phyloP scores from a whole-genome alignment of 345 rosid species.

The Clarkia xantiana region DNA sequence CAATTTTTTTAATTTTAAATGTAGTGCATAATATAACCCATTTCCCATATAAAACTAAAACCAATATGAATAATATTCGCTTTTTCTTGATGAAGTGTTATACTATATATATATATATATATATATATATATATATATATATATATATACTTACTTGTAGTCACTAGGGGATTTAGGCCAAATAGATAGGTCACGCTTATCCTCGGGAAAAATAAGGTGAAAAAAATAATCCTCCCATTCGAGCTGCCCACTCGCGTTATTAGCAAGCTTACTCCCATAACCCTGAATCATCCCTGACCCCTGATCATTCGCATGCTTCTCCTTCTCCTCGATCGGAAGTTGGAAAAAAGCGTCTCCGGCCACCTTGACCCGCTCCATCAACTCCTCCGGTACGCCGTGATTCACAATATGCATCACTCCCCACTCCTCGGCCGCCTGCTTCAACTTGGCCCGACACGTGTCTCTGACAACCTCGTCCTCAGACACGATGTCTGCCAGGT shows the following conservation, averaged over 20 bases:
- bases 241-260: conserved; percentile 70
- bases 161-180: conserved; percentile 76
- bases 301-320: conserved; percentile 77
- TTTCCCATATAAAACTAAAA: no score
- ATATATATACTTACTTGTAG: conserved; percentile 39
- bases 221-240: conserved; percentile 98
- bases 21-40: no score
- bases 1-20: no score
- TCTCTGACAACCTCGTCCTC: conserved; percentile 30
- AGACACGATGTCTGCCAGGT: conserved; percentile 43
- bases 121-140: no score
- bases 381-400: conserved; percentile 56
- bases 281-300: conserved; percentile 75
- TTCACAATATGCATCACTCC: conserved; percentile 93
- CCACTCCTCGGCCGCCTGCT: conserved; percentile 59
- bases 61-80: no score
- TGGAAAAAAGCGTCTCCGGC: conserved; percentile 50
- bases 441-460: conserved; percentile 38
- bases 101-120: no score
- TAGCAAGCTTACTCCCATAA: conserved; percentile 90
- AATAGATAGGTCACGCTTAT: conserved; percentile 57
- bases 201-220: conserved; percentile 70
- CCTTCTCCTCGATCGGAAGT: conserved; percentile 70
- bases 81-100: no score
- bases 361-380: conserved; percentile 49